Evolutionary conservation across 106 monocot species (phyloP), one percentile per base, ranked within the genome.

Genomic region (Dendrobium officinale): DNA sequence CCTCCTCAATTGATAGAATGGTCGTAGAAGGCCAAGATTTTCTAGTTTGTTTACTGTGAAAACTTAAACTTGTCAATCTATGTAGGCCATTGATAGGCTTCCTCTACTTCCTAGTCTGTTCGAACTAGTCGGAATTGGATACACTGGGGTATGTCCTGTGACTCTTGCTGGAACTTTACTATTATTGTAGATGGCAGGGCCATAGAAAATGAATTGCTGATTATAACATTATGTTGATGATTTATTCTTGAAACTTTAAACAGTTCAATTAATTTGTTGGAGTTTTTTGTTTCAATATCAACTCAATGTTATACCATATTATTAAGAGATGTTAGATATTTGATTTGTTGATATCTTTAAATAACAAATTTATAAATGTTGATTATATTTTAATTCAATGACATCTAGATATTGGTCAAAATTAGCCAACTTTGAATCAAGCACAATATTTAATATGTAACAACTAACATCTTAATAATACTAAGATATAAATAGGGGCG

Each of bases 51-150:
- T 74, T 43, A 74, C 1, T 40, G 4, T 43, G 42, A 72, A 72
- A 78, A 42, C 33, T 70, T 51, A 9, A 78, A 77, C 55, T 51
- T 79, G 56, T 7, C 73, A 77, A 13, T 58, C 40, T 66, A 42
- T 89, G 85, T 85, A 98, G 98, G 92, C 98, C 77, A 87, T 98
- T 81, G 98, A 98, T 83, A 94, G 91, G 92, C 90, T 98, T 51
- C 51, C 51, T 51, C 51, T 51, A 51, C 51, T 86, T 66, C 98
- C 98, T 73, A 89, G 92, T 67, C 70, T 94, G 56, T 80, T 98
- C 83, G 98, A 98, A 82, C 79, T 92, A 79, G 91, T 98, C 22
- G 98, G 98, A 80, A 95, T 95, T 67, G 94, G 94, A 44, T 98
- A 95, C 49, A 86, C 89, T 22, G 98, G 91, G 88, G 98, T 98